Evolutionary conservation across 768 basidiomycete genomes (phyloP).

Genomic region (Flagelloscypha sp.): DNA sequence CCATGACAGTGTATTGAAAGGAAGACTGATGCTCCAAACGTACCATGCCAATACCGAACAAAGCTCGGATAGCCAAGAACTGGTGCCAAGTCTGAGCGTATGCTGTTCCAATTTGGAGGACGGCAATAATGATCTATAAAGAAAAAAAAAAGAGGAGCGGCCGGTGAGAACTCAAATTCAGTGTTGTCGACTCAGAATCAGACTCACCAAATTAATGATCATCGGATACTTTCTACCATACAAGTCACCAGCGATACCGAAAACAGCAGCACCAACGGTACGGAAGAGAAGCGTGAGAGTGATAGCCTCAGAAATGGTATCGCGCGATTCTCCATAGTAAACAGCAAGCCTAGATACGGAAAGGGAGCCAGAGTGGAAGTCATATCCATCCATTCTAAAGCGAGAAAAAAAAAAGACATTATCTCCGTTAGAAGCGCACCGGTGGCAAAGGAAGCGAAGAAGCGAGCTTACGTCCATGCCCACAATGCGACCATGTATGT

Average conservation of each 20-base stretch:
- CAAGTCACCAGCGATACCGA: slow-evolving; percentile 38
- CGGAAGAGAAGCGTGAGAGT: slow-evolving; percentile 67
- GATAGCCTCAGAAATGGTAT: slow-evolving; percentile 29
- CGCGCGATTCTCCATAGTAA: slow-evolving; percentile 3
- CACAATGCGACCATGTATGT: slow-evolving; percentile 3
- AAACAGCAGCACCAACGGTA: slow-evolving; percentile 41
- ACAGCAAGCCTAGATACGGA: slow-evolving; percentile 2
- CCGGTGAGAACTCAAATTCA: too few relatives aligned
- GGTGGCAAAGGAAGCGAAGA: too few relatives aligned
- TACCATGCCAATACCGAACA: slow-evolving; percentile 56
- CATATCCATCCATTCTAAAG: not conserved
- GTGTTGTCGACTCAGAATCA: too few relatives aligned
- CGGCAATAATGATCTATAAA: slow-evolving; percentile 44
- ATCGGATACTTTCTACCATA: slow-evolving; percentile 50
- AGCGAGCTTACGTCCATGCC: too few relatives aligned
- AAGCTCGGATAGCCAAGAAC: slow-evolving; percentile 53
- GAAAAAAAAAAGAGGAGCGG: slow-evolving; percentile 55
- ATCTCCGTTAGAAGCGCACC: not conserved
- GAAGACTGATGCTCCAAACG: slow-evolving; percentile 4
- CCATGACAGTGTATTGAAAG: slow-evolving; percentile 9
- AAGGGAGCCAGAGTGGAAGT: slow-evolving; percentile 7
- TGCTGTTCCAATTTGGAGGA: slow-evolving; percentile 42
- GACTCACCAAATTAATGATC: slow-evolving; percentile 41
- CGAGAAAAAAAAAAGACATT: not conserved
- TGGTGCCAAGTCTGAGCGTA: slow-evolving; percentile 47